Evolutionary conservation across 2,329 filamentous ascomycete species (phyloP).

Genomic region (Didymella pinodella): DNA sequence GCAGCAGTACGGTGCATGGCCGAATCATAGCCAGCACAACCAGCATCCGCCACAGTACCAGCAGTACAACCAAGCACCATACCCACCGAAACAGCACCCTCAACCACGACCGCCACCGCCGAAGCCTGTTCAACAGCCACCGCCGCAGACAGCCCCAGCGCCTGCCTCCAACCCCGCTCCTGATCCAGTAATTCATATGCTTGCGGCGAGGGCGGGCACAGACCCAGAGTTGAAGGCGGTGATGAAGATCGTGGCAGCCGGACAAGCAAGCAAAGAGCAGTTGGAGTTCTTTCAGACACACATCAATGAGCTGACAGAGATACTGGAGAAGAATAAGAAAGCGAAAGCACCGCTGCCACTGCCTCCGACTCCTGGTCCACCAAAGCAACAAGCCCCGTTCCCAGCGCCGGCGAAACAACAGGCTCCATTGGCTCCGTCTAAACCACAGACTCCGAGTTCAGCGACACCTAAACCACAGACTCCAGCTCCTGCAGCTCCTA

Average conservation of each 20-base stretch:
- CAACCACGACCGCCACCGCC: slow-evolving; percentile 43
- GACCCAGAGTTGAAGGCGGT: slow-evolving; percentile 77
- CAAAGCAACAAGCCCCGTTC: slow-evolving; percentile 24
- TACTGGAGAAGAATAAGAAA: slow-evolving; percentile 54
- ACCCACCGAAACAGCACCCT: slow-evolving; percentile 24
- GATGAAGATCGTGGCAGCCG: slow-evolving; percentile 84
- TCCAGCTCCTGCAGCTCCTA: slow-evolving; percentile 25
- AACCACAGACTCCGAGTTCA: slow-evolving; percentile 17
- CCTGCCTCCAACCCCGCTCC: slow-evolving; percentile 51
- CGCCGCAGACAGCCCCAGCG: slow-evolving; percentile 29
- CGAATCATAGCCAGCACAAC: slow-evolving; percentile 43
- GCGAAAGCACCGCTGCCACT: slow-evolving; percentile 25
- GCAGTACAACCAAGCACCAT: slow-evolving; percentile 16
- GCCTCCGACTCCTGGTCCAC: slow-evolving; percentile 16
- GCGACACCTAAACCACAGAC: slow-evolving; percentile 24
- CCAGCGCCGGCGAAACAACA: slow-evolving; percentile 32
- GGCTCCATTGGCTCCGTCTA: slow-evolving; percentile 13
- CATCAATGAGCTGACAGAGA: slow-evolving; percentile 77
- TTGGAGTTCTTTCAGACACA: slow-evolving; percentile 79
- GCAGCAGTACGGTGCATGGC: slow-evolving; percentile 44
- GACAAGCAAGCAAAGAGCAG: slow-evolving; percentile 74
- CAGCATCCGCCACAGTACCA: slow-evolving; percentile 32
- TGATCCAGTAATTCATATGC: slow-evolving; percentile 83
- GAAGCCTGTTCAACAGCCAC: slow-evolving; percentile 38
- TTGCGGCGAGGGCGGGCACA: slow-evolving; percentile 77